Evolutionary conservation across 176 grass and related monocot species (phyloP), one percentile per base, ranked within the genome.

Genomic region (Neostapfia colusana): DNA sequence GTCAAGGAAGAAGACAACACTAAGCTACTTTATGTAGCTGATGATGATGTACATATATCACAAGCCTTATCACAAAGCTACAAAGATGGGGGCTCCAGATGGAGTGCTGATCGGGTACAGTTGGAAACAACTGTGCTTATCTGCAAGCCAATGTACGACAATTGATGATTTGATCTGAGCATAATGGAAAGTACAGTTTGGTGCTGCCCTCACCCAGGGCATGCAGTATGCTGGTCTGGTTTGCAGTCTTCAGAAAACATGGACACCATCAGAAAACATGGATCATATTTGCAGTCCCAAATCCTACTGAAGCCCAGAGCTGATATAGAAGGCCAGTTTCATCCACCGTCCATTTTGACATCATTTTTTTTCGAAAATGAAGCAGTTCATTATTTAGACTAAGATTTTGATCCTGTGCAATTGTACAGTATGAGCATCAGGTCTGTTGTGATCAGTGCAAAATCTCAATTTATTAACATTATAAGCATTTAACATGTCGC

Each of bases 11-110:
- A 92, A 84, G 83, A 90, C 87, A 20, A 90, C 91, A 16, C 85
- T 98, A 71, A 98, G 95, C 84, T 98, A 94, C 74, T 94, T 98
- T 67, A 92, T 98, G 95, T 98, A 94, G 92, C 53, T 73, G 18
- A 79, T 70, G 17, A 77, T 73, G 79, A 46, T 88, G 81, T 69
- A 37, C 37, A 70, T 75, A 70, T 66, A 63, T 20, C 45, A 62
- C 21, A 65, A 79, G 63, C 69, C 51, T 51, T 79, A 59, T 4
- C 25, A 44, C 42, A 83, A 35, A 79, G 58, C 63, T 79, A 69
- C 38, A 39, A 48, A 34, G n/a, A 24, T 74, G 43, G 26, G 42
- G 69, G 58, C 49, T 39, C 2, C 37, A 58, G 35, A 38, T 73
- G 69, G 2, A 17, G 13, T 69, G 65, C 70, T 51, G 77, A 49